Evolutionary conservation across 2,329 filamentous ascomycete species (phyloP).

Genomic region (Tolypocladium cylindrosporum): DNA sequence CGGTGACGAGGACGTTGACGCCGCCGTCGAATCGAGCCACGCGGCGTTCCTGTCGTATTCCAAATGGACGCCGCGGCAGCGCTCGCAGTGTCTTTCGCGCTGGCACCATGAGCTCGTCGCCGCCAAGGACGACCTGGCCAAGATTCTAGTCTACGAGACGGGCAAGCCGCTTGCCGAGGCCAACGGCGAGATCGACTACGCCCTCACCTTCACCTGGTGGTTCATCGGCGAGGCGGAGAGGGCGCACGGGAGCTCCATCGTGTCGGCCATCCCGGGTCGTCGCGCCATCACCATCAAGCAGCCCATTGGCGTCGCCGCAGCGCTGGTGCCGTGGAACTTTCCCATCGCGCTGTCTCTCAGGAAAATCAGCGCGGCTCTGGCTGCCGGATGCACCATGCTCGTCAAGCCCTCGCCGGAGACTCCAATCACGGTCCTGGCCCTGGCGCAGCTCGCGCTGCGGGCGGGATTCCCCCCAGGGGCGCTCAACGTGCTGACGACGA

Average conservation of each 20-base stretch:
- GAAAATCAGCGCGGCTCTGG: conserved; percentile 45
- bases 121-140: conserved; percentile 27
- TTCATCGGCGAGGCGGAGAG: conserved; percentile 41
- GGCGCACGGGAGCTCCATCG: conserved; percentile 48
- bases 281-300: conserved; percentile 60
- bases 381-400: conserved; percentile 68
- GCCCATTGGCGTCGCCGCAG: conserved; percentile 23
- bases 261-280: conserved; percentile 49
- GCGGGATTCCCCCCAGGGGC: conserved; percentile 70
- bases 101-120: conserved; percentile 26
- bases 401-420: conserved; percentile 66
- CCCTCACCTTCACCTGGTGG: conserved; percentile 43
- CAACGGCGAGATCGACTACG: conserved; percentile 45
- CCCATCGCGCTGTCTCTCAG: conserved; percentile 39
- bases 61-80: conserved; percentile 23
- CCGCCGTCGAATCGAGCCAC: conserved; percentile 24
- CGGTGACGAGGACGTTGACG: conserved; percentile 26
- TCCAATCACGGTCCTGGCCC: conserved; percentile 59
- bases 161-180: conserved; percentile 48
- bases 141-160: conserved; percentile 35
- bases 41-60: conserved; percentile 26
- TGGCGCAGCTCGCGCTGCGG: conserved; percentile 56
- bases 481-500: conserved; percentile 42
- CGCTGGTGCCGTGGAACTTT: conserved; percentile 46
- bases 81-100: conserved; percentile 22